phyloP scores from a whole-genome alignment of 768 basidiomycete genomes.

The Lentinula aciculospora region DNA sequence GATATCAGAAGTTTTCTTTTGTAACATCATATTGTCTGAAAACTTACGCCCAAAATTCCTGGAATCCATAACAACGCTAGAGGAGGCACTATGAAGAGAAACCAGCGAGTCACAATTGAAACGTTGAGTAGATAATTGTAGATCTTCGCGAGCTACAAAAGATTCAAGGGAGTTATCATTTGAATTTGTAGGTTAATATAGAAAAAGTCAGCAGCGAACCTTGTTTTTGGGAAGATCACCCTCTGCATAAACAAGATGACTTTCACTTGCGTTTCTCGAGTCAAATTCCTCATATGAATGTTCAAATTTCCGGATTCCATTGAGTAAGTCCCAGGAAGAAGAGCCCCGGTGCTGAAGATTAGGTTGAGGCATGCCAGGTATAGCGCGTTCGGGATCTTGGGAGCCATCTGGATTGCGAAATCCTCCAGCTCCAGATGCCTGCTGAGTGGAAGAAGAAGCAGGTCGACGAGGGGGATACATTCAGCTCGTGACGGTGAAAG shows the following conservation, averaged over 20 bases:
- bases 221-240: slow-evolving; percentile 56
- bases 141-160: slow-evolving; percentile 45
- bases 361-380: slow-evolving; percentile 4
- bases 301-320: slow-evolving; percentile 46
- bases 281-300: slow-evolving; percentile 56
- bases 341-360: slow-evolving; percentile 11
- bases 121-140: slow-evolving; percentile 73
- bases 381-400: not conserved
- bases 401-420: not conserved
- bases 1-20: not conserved
- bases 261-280: slow-evolving; percentile 41
- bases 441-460: slow-evolving; percentile 11
- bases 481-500: not conserved
- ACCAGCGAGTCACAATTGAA: slow-evolving; percentile 77
- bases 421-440: not conserved
- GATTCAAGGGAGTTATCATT: not conserved
- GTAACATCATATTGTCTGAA: not conserved
- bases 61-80: slow-evolving; percentile 63
- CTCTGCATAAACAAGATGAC: slow-evolving; percentile 51
- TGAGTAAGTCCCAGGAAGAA: slow-evolving; percentile 46
- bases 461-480: slow-evolving; percentile 16
- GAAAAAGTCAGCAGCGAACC: slow-evolving; percentile 24
- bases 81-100: slow-evolving; percentile 72
- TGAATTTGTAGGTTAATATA: not conserved
- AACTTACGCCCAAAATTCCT: slow-evolving; percentile 37